Evolutionary conservation across 2,329 filamentous ascomycete genomes (phyloP).

Genomic region (Trichophyton equinum): DNA sequence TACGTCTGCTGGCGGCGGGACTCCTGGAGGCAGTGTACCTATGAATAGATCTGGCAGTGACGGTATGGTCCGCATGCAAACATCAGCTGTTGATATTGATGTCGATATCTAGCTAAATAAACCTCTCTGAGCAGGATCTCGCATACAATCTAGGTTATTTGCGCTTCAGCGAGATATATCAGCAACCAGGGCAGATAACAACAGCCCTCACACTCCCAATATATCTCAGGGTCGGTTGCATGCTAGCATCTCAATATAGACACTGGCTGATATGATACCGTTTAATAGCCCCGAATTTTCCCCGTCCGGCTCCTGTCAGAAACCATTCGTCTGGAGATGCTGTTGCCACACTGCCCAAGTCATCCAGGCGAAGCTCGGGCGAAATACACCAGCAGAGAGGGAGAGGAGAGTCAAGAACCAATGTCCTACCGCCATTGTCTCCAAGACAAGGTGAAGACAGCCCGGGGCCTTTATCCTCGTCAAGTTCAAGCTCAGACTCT

Average conservation of each 20-base stretch:
- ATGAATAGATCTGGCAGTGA: constrained; percentile 23
- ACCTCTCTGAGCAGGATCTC: constrained; percentile 21
- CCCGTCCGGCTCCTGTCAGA: neutral
- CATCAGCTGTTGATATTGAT: neutral
- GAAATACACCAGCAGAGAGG: constrained; percentile 3
- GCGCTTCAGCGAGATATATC: neutral
- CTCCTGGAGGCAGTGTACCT: constrained; percentile 24
- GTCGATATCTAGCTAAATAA: neutral
- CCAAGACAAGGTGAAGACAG: constrained; percentile 26
- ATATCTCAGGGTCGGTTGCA: neutral
- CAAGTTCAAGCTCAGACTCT: constrained; percentile 21
- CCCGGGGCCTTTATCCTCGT: constrained; percentile 11
- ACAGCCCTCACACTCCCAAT: neutral
- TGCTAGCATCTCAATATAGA: too few species aligned
- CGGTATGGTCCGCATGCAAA: constrained; percentile 17
- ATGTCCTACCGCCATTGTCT: constrained; percentile 18
- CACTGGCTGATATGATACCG: neutral
- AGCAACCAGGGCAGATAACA: neutral
- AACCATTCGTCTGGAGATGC: neutral
- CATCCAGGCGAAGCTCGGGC: constrained; percentile 9
- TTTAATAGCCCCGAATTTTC: neutral
- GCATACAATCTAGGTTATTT: constrained; percentile 28
- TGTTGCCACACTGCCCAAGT: neutral
- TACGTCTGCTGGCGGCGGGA: constrained; percentile 32
- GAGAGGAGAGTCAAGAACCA: neutral